A percentile compares a stretch with the other conserved stretches of the same genome.
Evolutionary conservation across 2,329 filamentous ascomycete genomes (phyloP).

Genomic region (Curvularia eragrostidis): DNA sequence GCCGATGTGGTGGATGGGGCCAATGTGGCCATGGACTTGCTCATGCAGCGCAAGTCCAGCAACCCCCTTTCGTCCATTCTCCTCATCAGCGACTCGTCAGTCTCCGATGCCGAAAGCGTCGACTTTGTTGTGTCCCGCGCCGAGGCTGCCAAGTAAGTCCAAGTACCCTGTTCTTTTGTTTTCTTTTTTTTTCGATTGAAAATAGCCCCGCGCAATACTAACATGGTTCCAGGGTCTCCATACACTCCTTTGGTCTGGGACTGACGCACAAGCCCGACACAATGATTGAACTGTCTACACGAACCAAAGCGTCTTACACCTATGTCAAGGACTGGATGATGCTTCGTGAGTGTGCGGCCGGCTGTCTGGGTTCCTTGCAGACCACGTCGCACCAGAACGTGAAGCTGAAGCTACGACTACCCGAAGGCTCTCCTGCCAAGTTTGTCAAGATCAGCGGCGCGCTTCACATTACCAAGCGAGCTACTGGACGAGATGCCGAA

Average conservation of each 20-base stretch:
- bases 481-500: constrained; percentile 92
- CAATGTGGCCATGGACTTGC: constrained; percentile 96
- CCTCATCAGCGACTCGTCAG: constrained; percentile 96
- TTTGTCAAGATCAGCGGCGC: constrained; percentile 99
- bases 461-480: constrained; percentile 93
- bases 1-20: constrained; percentile 97
- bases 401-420: constrained; percentile 90
- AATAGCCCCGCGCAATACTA: too few relatives aligned
- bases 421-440: constrained; percentile 95
- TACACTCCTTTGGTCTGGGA: constrained; percentile 94
- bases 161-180: neutral
- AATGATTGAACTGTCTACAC: constrained; percentile 95
- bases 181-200: too few relatives aligned
- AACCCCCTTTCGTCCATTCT: constrained; percentile 96
- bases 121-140: constrained; percentile 97
- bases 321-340: constrained; percentile 99
- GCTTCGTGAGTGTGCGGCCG: constrained; percentile 93
- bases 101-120: constrained; percentile 90
- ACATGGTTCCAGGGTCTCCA: constrained; percentile 71
- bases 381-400: constrained; percentile 98
- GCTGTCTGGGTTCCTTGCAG: constrained; percentile 89
- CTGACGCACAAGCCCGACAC: constrained; percentile 98
- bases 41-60: constrained; percentile 96
- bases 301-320: constrained; percentile 95
- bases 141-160: constrained; percentile 88